Conservation (phyloP, 441 rosid genomes). For the Macaranga tanarius region DNA sequence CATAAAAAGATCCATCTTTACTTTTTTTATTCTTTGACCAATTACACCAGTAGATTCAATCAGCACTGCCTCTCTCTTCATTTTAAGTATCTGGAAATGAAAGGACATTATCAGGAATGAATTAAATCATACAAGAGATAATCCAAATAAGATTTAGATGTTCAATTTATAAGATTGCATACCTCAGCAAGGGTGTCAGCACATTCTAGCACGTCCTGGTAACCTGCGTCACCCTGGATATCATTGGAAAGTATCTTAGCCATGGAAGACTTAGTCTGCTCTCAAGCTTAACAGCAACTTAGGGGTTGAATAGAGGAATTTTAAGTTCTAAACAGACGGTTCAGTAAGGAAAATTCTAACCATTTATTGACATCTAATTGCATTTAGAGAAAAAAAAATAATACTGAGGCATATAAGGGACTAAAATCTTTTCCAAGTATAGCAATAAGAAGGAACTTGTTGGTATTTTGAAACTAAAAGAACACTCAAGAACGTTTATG, state of each 20-base stretch:
- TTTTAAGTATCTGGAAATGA: conserved; percentile 55
- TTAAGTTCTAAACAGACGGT: conserved; percentile 11
- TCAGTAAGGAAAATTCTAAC: conserved; percentile 1
- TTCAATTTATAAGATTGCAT: conserved; percentile 17
- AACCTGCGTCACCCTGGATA: conserved; percentile 92
- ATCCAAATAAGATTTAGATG: conserved; percentile 11
- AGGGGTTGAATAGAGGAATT: conserved; percentile 9
- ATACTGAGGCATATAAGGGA: neutral
- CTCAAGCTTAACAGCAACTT: neutral
- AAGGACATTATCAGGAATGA: neutral
- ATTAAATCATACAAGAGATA: conserved; percentile 10
- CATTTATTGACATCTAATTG: neutral
- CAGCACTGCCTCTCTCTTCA: conserved; percentile 63
- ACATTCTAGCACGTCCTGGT: conserved; percentile 80
- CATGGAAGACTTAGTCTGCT: conserved; percentile 9
- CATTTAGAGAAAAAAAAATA: conserved; percentile 4
- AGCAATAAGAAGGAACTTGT: conserved; percentile 3
- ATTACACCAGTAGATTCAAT: conserved; percentile 95
- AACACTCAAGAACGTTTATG: too few species aligned
- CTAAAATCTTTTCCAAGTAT: neutral
- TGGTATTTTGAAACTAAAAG: too few species aligned
- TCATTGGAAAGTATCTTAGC: conserved; percentile 22
- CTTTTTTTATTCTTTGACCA: conserved; percentile 93
- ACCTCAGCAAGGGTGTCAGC: conserved; percentile 67
- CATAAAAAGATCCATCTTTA: conserved; percentile 7